Base-by-base conservation (phyloP, 139 green algal genomes). In the Haematococcus lacustris region DNA sequence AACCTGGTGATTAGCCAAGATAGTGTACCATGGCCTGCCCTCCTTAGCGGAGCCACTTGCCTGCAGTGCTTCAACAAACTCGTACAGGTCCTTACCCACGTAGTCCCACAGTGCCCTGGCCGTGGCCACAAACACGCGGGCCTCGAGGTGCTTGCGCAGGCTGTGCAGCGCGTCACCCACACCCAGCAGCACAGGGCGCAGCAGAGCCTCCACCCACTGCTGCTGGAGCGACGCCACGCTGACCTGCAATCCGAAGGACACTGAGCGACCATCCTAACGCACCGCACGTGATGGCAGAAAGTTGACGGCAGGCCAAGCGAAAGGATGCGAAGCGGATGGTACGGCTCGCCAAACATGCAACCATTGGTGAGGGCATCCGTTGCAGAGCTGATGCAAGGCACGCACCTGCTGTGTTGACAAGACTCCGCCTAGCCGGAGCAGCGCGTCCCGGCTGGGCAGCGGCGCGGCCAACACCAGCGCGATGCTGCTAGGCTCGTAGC, bases 41-140 rank as follows among this genome's bases (percentile, higher is more conserved):
- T n/a, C n/a, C n/a, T n/a, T n/a, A n/a, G n/a, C n/a, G n/a, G n/a
- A 71, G 3, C 28, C 40, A 67, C 75, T 35, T 47, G 81, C 84
- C 75, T 88, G 82, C 70, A 88, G 75, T 41, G 71, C 70, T 47
- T 86, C 71, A n/a, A 86, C 79, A 67, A 83, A 89, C 62, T 83
- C 69, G 50, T 81, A 78, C 47, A 89, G 74, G 41, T 88, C 79
- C 64, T 82, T 74, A 30, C 82, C 78, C 34, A 83, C 51, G 39
- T 75, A 78, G 66, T 89, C 84, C 84, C 84, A 89, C 38, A 89
- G 75, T 26, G 78, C 82, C 23, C 84, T 70, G n/a, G 62, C 77
- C 5, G 68, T 73, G 1, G 84, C 78, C 35, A 89, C 72, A 74
- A 85, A 86, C 50, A 88, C 84, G 39, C 82, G 76, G 38, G 78